phyloP scores from a whole-genome alignment of 176 grass and related monocot genomes.

The Pontederia crassipes region DNA sequence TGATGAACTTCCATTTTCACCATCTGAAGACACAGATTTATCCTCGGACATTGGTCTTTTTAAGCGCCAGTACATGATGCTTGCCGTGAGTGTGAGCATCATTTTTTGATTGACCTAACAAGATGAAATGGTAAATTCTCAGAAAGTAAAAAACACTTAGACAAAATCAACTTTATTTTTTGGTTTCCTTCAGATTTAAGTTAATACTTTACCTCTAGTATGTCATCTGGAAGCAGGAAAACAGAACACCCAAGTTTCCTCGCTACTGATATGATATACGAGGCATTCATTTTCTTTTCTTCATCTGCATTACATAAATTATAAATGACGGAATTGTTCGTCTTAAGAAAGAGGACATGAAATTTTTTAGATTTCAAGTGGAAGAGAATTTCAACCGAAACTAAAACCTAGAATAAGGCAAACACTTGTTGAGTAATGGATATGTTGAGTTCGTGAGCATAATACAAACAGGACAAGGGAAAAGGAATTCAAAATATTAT shows the following conservation, averaged over 20 bases:
- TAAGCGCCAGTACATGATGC: conserved; percentile 96
- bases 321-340: not conserved
- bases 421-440: too few relatives aligned
- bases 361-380: not conserved
- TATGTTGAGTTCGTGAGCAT: too few relatives aligned
- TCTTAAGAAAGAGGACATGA: not conserved
- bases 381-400: too few relatives aligned
- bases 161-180: not conserved
- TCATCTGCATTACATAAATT: conserved; percentile 38
- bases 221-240: conserved; percentile 93
- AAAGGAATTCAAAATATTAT: too few relatives aligned
- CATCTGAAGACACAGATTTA: conserved; percentile 37
- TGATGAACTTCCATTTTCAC: conserved; percentile 52
- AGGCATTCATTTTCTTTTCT: conserved; percentile 98
- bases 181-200: not conserved
- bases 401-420: too few relatives aligned
- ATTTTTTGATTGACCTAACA: conserved; percentile 94
- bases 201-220: conserved; percentile 55
- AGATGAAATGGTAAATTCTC: conserved; percentile 9
- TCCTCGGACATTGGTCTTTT: conserved; percentile 43
- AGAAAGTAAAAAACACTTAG: not conserved
- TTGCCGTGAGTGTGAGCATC: conserved; percentile 86
- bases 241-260: conserved; percentile 98
- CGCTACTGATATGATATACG: conserved; percentile 89
- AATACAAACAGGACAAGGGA: too few relatives aligned